Base-by-base conservation (phyloP, 2,329 filamentous ascomycete genomes). In the Helicocarpus griseus region DNA sequence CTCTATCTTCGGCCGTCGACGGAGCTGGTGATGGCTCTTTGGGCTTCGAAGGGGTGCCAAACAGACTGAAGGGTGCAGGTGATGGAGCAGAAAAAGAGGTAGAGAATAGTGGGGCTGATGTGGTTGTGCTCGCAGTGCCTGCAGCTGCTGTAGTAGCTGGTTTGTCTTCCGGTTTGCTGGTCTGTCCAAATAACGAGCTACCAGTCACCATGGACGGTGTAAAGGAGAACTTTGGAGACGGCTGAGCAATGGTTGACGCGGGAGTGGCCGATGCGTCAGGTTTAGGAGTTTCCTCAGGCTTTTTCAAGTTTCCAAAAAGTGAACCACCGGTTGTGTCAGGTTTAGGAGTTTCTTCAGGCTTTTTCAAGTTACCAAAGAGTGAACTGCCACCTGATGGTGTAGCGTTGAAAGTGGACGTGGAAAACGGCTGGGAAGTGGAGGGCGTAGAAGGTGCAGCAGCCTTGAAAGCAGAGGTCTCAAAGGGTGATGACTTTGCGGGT, bases 261-360 rank as follows among this genome's bases (percentile, higher is more conserved):
- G 38, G 38, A 41, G 43, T 11, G 13, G 28, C 21, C 5, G 43
- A 33, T 14, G 50, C 54, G 17, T 57, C 51, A 19, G 60, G 52
- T 31, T 59, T 52, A 22, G 59, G 21, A 36, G 56, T 40, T 35
- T 57, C 54, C 14, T 57, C 49, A 5, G 58, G 38, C 44, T 58
- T 60, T 5, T 54, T 48, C 35, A 26, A 14, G 46, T 22, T 38
- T 17, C 58, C 60, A 50, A 65, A 64, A n/a, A 62, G 51, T 8
- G 56, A 54, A 22, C 59, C 57, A 5, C 58, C 57, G 4, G 47
- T 36, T 14, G 50, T 55, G 17, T 57, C 51, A 19, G 60, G 52
- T 31, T 59, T 52, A 22, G 59, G 21, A 36, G 56, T 40, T 35
- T 57, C 54, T n/a, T 57, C 49, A 5, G 58, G 38, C 44, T 58